These are phyloP conservation scores for Populus trichocarpa DNA, from an alignment of 441 rosid species.

Conservation along the genomic window DNA sequence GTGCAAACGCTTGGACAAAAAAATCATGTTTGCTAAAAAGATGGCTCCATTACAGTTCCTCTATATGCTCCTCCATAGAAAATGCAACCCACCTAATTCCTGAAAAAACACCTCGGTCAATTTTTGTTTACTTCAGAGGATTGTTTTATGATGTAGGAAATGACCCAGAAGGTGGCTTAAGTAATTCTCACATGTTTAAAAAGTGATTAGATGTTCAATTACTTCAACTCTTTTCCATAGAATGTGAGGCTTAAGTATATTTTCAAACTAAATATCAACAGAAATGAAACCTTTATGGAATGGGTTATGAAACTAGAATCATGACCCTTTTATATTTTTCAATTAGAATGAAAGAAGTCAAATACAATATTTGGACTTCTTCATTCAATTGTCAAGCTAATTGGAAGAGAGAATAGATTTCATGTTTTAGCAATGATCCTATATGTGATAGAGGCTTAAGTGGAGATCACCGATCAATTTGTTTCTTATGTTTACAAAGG, in stretches of 20 bases:
- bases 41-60: slow-evolving; percentile 86
- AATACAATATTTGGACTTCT: neutral
- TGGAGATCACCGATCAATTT: slow-evolving; percentile 2
- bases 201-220: neutral
- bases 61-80: slow-evolving; percentile 97
- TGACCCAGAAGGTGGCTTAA: slow-evolving; percentile 97
- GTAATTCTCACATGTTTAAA: slow-evolving; percentile 20
- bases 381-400: neutral
- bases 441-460: neutral
- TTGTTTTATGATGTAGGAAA: slow-evolving; percentile 89
- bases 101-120: slow-evolving; percentile 69
- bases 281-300: neutral
- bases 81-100: slow-evolving; percentile 88
- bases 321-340: neutral
- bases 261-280: neutral
- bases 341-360: neutral
- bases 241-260: neutral
- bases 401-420: neutral
- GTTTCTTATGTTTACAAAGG: slow-evolving; percentile 43
- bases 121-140: slow-evolving; percentile 93
- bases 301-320: neutral
- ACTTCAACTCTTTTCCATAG: neutral
- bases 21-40: slow-evolving; percentile 84
- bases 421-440: neutral
- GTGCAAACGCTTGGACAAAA: slow-evolving; percentile 93